Base-by-base conservation (phyloP, 2,329 filamentous ascomycete species). In the Clarireedia homoeocarpa region DNA sequence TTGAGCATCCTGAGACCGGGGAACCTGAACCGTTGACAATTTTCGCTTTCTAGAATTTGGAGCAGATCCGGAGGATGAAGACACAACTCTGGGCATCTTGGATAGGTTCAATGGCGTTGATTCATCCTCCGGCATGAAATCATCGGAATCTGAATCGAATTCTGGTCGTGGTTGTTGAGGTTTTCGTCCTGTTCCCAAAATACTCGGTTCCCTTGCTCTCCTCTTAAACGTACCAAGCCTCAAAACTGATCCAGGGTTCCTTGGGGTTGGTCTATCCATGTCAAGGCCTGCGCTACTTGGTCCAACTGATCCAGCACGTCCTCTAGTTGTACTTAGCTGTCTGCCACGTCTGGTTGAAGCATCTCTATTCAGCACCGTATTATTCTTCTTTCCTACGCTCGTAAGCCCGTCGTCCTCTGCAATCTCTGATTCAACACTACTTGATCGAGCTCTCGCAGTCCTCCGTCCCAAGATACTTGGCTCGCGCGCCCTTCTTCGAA, bases 101-200 rank as follows among this genome's bases (percentile, higher is more conserved):
- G 73, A 72, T 20, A 77, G 70, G 57, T 82, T 79, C 26, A 86
- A 65, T 3, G 85, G 85, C 6, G 86, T 89, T 15, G 84, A 85
- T 71, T 87, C 84, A 27, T 82, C 83, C 56, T 88, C 83, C 0
- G 78, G 85, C 51, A 74, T 77, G 65, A 82, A 85, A 62, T 79
- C 77, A 23, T 79, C 75, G 34, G 80, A 75, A 27, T 79, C 74
- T 4, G 65, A 61, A 39, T 61, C 59, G 34, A 60, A 76, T 24
- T 77, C 73, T 10, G 59, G 36, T 74, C 70, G 34, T 62, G 64
- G 34, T 71, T 71, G 27, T 65, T 68, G 57, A 66, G 62, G 51
- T 65, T 58, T 69, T 68, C 30, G 67, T 9, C 59, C 63, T 20
- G 66, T 67, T 51, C 80, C 77, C 44, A 85, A 67, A 54, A 85